Base-by-base conservation (phyloP, 1,139 yeast species). In the Pichia sp. region DNA sequence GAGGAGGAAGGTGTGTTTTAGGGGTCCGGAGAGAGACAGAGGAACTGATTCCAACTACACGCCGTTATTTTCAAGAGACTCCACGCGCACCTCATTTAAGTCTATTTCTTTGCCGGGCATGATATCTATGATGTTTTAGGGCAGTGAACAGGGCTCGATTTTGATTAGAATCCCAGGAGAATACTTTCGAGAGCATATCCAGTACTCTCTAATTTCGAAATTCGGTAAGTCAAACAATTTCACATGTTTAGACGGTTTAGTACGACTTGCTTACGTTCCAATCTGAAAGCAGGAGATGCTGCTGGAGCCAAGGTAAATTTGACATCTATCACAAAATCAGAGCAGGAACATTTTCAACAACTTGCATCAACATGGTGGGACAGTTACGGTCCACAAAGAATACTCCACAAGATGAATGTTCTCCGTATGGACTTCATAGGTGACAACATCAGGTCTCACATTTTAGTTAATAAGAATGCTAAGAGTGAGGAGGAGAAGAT, bases 321-420 rank as follows among this genome's bases (percentile, higher is more conserved):
- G 50, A 77, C 82, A 0, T 66, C 75, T 3, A 69, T 68, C 38
- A 61, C 66, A 7, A 63, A 63, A 8, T 59, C 67, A 2, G 98
- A 93, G 69, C 75, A 85, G 68, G 70, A 78, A 15, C 99, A 95
- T 70, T 93, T 93, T 71, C 84, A 88, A 62, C 81, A 84, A 40
- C 75, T 93, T 51, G 99, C 99, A 1, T 78, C 86, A 13, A 72
- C 89, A 29, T 93, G 99, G 99, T 93, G 99, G 99, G 96, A 95
- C 66, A 85, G 88, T 16, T 74, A 85, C 61, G 99, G 99, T 0
- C 88, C 97, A 3, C 98, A 93, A 67, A 75, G 98, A 43, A 88
- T 93, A 55, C 77, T 95, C 49, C 99, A 93, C 72, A 87, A 90
- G 71, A 93, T 93, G 99, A 95, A 93, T 68, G 74, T 89, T 53